Base-by-base conservation (phyloP, 2,329 filamentous ascomycete genomes). In the Lachnum nothofagi region DNA sequence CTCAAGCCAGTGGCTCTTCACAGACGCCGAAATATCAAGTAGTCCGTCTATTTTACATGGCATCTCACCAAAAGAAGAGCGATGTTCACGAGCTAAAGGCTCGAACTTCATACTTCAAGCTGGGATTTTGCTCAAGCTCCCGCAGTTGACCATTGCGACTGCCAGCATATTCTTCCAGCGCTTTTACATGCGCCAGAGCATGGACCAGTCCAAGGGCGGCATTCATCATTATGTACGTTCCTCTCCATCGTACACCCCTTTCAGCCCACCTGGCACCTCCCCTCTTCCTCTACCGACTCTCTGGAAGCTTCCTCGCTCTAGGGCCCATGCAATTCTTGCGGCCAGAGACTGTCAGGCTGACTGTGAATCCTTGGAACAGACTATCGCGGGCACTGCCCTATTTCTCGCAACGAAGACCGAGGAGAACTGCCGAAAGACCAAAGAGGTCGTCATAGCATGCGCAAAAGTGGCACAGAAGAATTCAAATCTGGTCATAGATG, bases 391-490 rank as follows among this genome's bases (percentile, higher is more conserved):
- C 0, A 95, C 91, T 0, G 81, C 90, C 1, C 76, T 98, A 2
- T 98, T 97, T 60, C 78, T 98, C 8, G 91, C 93, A 7, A 96
- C 94, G 59, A 98, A 98, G 68, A 91, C 94, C 17, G 91, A 98
- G 65, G 93, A 98, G 66, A 95, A 94, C 65, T 94, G 90, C 64
- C 85, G 91, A 42, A 95, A 95, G 70, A 95, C 95, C 60, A 94
- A 89, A 63, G 90, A 96, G 57, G 78, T 98, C 52, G 91, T 98
- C 57, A 85, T 96, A 25, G 88, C 91, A 1, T 93, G 95, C 61
- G 93, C 90, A 52, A 88, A 91, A 57, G 89, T 96, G 17, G 93
- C 91, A 23, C 90, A 96, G 68, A 97, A 98, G 72, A 91, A 97
- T 60, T 77, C 88, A 1, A 87, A 89, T 61, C 79, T 96, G 51